These are phyloP conservation scores for Cutaneotrichosporon cutaneum DNA, from an alignment of 1,284 basidiomycete genomes.

Conservation along the genomic window DNA sequence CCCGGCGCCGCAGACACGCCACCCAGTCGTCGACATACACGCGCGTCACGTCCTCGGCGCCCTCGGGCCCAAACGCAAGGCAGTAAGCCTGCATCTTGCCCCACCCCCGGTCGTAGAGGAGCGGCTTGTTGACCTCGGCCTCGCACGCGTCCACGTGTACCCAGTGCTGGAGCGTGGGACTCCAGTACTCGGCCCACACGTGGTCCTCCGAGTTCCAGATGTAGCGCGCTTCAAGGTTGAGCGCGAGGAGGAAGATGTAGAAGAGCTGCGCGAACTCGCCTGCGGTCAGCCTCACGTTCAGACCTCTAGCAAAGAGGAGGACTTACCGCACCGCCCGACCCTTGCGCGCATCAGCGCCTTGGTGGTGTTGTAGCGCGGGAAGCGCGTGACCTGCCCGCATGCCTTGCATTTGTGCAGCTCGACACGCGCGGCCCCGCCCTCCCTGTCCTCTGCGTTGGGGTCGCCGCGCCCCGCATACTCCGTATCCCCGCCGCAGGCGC, in stretches of 20 bases:
- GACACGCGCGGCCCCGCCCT: constrained; percentile 46
- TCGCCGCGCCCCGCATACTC: constrained; percentile 14
- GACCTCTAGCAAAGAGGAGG: not conserved
- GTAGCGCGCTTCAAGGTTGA: constrained; percentile 53
- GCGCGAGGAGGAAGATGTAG: constrained; percentile 52
- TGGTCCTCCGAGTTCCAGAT: constrained; percentile 56
- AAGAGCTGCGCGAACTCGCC: constrained; percentile 57
- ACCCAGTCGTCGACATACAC: constrained; percentile 53
- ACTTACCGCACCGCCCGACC: constrained; percentile 55
- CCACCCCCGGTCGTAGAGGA: constrained; percentile 56
- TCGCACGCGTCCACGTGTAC: constrained; percentile 57
- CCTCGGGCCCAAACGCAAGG: constrained; percentile 52
- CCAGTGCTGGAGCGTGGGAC: constrained; percentile 48
- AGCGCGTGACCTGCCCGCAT: constrained; percentile 44
- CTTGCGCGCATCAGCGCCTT: constrained; percentile 45
- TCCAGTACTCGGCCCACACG: constrained; percentile 57
- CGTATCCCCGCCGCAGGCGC: constrained; percentile 50
- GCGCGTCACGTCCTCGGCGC: constrained; percentile 54
- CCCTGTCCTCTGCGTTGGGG: constrained; percentile 40
- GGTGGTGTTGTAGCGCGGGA: constrained; percentile 52
- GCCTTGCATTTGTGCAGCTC: constrained; percentile 49
- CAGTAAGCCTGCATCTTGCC: constrained; percentile 56
- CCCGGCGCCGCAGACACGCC: constrained; percentile 28
- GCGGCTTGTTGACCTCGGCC: constrained; percentile 51
- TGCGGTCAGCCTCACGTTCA: constrained; percentile 12